phyloP scores from a whole-genome alignment of 805 yeast genomes.

The Candida dajiaensis region DNA sequence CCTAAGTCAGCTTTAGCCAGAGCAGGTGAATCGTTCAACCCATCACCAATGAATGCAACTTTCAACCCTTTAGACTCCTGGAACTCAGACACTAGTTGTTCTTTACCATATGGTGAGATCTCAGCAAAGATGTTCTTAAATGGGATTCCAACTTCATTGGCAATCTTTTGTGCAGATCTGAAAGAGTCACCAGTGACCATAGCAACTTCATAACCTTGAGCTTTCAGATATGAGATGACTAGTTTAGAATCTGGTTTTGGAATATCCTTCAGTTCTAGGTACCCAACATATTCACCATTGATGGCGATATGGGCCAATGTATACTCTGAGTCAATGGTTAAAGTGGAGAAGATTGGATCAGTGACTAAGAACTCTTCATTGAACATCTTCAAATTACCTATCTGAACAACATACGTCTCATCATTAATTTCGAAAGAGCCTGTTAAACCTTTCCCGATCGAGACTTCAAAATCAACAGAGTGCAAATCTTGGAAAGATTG shows the following conservation, averaged over 20 bases:
- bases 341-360: slow-evolving; percentile 8
- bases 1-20: slow-evolving; percentile 85
- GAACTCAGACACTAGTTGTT: slow-evolving; percentile 53
- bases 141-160: slow-evolving; percentile 61
- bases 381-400: slow-evolving; percentile 44
- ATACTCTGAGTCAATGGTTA: slow-evolving; percentile 27
- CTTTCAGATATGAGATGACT: slow-evolving; percentile 49
- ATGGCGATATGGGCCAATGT: slow-evolving; percentile 56
- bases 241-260: slow-evolving; percentile 59
- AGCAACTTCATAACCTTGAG: slow-evolving; percentile 56
- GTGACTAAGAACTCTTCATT: slow-evolving; percentile 8
- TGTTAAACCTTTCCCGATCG: slow-evolving; percentile 34
- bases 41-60: slow-evolving; percentile 94
- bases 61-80: slow-evolving; percentile 36
- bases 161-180: slow-evolving; percentile 58
- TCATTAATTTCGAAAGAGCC: slow-evolving; percentile 20
- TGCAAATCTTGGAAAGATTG: slow-evolving; percentile 1
- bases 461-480: slow-evolving; percentile 24
- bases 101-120: slow-evolving; percentile 73
- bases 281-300: slow-evolving; percentile 55
- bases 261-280: slow-evolving; percentile 59
- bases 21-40: slow-evolving; percentile 97
- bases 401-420: slow-evolving; percentile 28
- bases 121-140: slow-evolving; percentile 62
- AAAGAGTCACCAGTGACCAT: slow-evolving; percentile 87